phyloP scores from a whole-genome alignment of 768 basidiomycete genomes.

The Leucosporidium creatinivorum region DNA sequence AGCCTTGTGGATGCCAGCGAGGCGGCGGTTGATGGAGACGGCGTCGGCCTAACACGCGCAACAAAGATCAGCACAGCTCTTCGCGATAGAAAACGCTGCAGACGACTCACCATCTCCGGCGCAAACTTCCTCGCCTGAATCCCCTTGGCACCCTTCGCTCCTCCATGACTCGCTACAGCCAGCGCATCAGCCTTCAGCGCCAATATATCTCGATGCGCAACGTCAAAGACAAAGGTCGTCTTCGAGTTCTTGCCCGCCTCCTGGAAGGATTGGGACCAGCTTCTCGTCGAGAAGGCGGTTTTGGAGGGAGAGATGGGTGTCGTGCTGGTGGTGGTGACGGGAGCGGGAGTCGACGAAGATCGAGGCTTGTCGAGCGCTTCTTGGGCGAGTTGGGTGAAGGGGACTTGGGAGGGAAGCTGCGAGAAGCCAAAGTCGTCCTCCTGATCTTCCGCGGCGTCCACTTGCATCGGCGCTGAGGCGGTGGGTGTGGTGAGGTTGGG shows the following conservation, averaged over 20 bases:
- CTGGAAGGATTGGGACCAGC: not conserved
- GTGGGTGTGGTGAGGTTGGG: not conserved
- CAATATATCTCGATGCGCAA: slow-evolving; percentile 18
- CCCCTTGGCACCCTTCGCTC: not conserved
- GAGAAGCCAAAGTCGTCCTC: not conserved
- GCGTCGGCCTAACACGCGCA: slow-evolving; percentile 9
- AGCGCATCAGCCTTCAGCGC: slow-evolving; percentile 14
- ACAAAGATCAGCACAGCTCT: not conserved
- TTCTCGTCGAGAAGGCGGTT: not conserved
- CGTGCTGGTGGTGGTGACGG: not conserved
- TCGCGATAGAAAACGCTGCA: not conserved
- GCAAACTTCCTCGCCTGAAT: slow-evolving; percentile 18
- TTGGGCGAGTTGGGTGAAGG: not conserved
- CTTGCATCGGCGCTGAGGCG: not conserved
- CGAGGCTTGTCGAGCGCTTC: not conserved
- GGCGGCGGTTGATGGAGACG: slow-evolving; percentile 7
- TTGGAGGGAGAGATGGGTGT: not conserved
- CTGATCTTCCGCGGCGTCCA: not conserved
- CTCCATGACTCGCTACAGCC: slow-evolving; percentile 3
- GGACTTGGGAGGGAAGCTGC: not conserved
- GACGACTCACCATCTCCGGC: slow-evolving; percentile 11
- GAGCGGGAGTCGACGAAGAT: not conserved
- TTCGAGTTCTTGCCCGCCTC: not conserved
- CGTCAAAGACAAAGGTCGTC: slow-evolving; percentile 14
- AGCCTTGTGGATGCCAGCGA: slow-evolving; percentile 5